These are phyloP conservation scores for Pleurotus djamor DNA, from an alignment of 768 basidiomycete species.

Conservation along the genomic window DNA sequence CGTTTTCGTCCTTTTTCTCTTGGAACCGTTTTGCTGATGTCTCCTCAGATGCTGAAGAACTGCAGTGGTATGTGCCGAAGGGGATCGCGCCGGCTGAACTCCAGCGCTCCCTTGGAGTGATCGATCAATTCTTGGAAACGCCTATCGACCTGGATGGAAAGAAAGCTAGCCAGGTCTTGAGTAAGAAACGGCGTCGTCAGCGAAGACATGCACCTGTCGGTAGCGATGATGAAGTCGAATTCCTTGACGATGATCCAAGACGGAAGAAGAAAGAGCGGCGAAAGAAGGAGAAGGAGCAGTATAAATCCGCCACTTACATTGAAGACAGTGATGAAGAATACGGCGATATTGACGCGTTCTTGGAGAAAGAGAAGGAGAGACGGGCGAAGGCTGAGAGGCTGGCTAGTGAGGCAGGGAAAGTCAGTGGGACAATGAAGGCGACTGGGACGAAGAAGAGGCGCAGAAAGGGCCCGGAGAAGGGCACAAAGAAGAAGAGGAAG, in stretches of 20 bases:
- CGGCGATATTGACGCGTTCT: conserved; percentile 80
- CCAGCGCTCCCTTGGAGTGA: conserved; percentile 65
- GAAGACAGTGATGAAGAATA: conserved; percentile 88
- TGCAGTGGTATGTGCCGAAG: conserved; percentile 85
- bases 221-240: conserved; percentile 40
- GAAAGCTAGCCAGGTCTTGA: conserved; percentile 68
- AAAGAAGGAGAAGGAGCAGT: conserved; percentile 55
- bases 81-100: conserved; percentile 66
- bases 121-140: conserved; percentile 78
- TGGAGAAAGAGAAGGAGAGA: conserved; percentile 66
- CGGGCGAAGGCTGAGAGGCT: conserved; percentile 51
- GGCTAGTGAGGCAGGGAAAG: conserved; percentile 38
- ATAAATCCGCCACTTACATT: conserved; percentile 90
- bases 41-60: conserved; percentile 59
- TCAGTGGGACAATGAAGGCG: conserved; percentile 52
- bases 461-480: conserved; percentile 33
- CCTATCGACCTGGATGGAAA: conserved; percentile 84
- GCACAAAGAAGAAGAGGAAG: conserved; percentile 25
- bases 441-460: conserved; percentile 47
- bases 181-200: conserved; percentile 55
- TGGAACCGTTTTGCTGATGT: conserved; percentile 8
- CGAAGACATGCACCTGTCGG: conserved; percentile 47
- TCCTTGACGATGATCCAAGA: conserved; percentile 31
- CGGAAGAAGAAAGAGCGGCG: conserved; percentile 64
- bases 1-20: background rate